Conservation (phyloP, 768 basidiomycete genomes). For the Leccinum variicolor region DNA sequence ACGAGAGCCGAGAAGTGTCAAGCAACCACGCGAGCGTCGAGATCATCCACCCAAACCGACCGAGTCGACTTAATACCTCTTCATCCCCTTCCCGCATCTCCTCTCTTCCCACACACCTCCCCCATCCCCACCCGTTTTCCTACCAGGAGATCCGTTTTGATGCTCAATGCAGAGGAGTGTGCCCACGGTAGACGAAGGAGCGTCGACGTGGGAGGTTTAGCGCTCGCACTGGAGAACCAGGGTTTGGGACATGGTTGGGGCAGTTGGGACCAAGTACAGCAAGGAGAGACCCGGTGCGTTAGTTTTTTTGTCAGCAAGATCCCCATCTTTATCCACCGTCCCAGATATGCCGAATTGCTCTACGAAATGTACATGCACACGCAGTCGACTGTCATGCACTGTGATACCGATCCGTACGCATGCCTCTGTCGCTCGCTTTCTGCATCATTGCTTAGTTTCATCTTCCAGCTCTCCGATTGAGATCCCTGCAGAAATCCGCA, state of each 20-base stretch:
- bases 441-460: constrained; percentile 8
- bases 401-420: constrained; percentile 26
- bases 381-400: constrained; percentile 62
- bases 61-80: constrained; percentile 5
- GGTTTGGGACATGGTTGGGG: constrained; percentile 73
- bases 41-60: constrained; percentile 26
- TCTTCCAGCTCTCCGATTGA: constrained; percentile 44
- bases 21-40: constrained; percentile 34
- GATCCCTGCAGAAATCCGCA: constrained; percentile 48
- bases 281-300: constrained; percentile 50
- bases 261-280: constrained; percentile 47
- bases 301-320: constrained; percentile 2
- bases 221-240: constrained; percentile 64
- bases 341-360: constrained; percentile 76
- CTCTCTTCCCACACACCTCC: not conserved
- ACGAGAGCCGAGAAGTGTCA: constrained; percentile 36
- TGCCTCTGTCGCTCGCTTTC: not conserved
- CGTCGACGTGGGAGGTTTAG: constrained; percentile 88
- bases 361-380: constrained; percentile 85
- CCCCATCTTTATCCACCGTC: constrained; percentile 11
- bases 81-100: constrained; percentile 1
- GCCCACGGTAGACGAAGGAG: constrained; percentile 55
- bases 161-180: constrained; percentile 30
- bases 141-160: not conserved
- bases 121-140: not conserved